Base-by-base conservation (phyloP, 441 rosid species). In the Raphanus hybrid region DNA sequence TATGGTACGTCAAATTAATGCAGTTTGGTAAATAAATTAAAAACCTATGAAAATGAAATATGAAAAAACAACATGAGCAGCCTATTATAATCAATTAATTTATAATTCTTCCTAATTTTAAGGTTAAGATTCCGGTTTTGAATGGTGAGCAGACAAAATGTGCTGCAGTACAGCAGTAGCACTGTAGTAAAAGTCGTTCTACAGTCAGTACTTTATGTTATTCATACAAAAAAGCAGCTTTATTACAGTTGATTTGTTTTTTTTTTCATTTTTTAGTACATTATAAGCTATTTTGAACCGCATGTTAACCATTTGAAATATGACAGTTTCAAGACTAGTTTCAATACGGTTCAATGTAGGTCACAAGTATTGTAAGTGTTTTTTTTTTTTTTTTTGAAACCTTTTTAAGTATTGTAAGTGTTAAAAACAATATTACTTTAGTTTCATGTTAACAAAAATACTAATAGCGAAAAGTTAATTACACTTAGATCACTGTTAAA, bases 111-210 rank as follows among this genome's bases (percentile, higher is more conserved):
- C 71, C 71, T 50, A 14, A 50, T 50, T 67, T 48, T 8, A 67
- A 14, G 71, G 71, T 67, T 50, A 67, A 29, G 27, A 50, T 27
- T 29, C 14, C 27, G 14, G 41, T 50, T 50, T 37, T n/a, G 55
- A 65, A 26, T 67, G 58, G 45, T 66, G 57, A 23, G 58, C 60
- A 67, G 60, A 48, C 43, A 67, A 67, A 27, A 67, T 27, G 26
- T 29, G n/a, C 7, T 67, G 71, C 59, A 43, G 67, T 63, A 3
- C 15, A 59, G 35, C 64, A 59, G 64, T 59, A 5, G 37, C 14
- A 64, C 18, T 41, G 41, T 48, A 27, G 60, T 48, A 8, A 27
- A 54, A 48, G 37, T 45, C 52, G 52, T 27, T 50, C 18, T 67
- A 26, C 41, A 45, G 20, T 66, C 57, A 8, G 5, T 26, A 41